Evolutionary conservation across 192 early-diverging fungal species (phyloP).

Genomic region (Dissophora globulifera): DNA sequence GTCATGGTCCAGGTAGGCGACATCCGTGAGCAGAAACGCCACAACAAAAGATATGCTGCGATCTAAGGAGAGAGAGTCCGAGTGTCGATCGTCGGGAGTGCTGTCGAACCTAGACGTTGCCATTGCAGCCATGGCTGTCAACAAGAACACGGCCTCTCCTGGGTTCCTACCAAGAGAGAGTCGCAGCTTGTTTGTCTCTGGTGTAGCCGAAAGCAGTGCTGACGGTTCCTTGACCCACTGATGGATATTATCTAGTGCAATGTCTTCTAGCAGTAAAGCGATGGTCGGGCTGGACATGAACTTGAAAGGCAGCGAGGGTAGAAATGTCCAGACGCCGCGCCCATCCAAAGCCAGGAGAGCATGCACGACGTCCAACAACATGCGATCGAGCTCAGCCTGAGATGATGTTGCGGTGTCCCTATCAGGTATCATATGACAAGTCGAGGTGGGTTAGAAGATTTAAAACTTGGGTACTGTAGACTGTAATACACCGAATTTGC

Average conservation of each 20-base stretch:
- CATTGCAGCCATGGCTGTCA: constrained; percentile 56
- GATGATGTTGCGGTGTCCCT: constrained; percentile 8
- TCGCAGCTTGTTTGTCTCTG: constrained; percentile 21
- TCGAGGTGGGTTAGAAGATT: not conserved
- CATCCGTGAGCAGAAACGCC: constrained; percentile 50
- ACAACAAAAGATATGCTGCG: constrained; percentile 39
- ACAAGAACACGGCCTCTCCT: constrained; percentile 55
- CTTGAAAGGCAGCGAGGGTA: constrained; percentile 46
- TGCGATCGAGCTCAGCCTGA: constrained; percentile 20
- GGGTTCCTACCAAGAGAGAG: constrained; percentile 33
- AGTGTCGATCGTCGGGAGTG: not conserved
- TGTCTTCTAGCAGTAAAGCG: constrained; percentile 13
- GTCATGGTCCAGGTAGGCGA: constrained; percentile 53
- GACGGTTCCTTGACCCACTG: constrained; percentile 9
- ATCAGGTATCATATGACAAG: not conserved
- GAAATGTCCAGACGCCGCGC: constrained; percentile 40
- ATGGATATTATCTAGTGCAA: constrained; percentile 28
- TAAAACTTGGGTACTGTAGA: not conserved
- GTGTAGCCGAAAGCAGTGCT: constrained; percentile 1
- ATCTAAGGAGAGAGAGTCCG: constrained; percentile 6
- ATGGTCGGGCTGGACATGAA: constrained; percentile 27
- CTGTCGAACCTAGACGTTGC: constrained; percentile 23
- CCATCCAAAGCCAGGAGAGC: constrained; percentile 21
- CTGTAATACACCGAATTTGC: too few species aligned
- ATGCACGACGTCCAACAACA: constrained; percentile 14